phyloP scores from a whole-genome alignment of 805 yeast genomes.

The Tetrapisispora nanseiensis region DNA sequence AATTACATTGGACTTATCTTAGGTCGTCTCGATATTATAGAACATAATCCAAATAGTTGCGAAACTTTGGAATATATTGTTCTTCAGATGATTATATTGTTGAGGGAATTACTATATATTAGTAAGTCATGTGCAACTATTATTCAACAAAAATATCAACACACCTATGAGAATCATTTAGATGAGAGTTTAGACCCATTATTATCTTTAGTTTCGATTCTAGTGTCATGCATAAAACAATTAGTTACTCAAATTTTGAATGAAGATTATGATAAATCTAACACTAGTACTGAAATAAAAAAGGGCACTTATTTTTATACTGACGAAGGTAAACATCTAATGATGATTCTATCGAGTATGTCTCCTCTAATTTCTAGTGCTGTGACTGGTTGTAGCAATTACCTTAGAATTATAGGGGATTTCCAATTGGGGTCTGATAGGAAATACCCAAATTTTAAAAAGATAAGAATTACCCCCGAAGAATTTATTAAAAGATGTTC shows the following conservation, averaged over 20 bases:
- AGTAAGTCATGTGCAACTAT: conserved; percentile 39
- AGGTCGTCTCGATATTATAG: conserved; percentile 72
- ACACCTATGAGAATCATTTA: conserved; percentile 22
- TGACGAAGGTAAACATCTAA: conserved; percentile 56
- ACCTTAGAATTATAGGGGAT: conserved; percentile 54
- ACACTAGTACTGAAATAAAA: conserved; percentile 14
- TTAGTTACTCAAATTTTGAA: conserved; percentile 47
- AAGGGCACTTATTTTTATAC: conserved; percentile 43
- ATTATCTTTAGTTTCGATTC: conserved; percentile 49
- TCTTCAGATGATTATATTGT: conserved; percentile 56
- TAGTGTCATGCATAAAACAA: conserved; percentile 54
- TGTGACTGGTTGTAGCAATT: conserved; percentile 39
- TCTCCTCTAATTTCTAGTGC: conserved; percentile 43
- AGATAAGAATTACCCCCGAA: conserved; percentile 47
- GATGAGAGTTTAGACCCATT: conserved; percentile 46
- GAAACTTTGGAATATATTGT: conserved; percentile 54
- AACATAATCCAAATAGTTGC: conserved; percentile 62
- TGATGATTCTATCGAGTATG: conserved; percentile 51
- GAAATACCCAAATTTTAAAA: conserved; percentile 55
- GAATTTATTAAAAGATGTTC: conserved; percentile 55
- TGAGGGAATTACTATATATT: conserved; percentile 54
- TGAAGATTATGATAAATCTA: conserved; percentile 26
- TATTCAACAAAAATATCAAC: conserved; percentile 24
- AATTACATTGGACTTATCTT: conserved; percentile 56
- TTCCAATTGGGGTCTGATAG: conserved; percentile 50